phyloP scores from a whole-genome alignment of 495 filamentous ascomycete genomes.

The Durotheca rogersii region DNA sequence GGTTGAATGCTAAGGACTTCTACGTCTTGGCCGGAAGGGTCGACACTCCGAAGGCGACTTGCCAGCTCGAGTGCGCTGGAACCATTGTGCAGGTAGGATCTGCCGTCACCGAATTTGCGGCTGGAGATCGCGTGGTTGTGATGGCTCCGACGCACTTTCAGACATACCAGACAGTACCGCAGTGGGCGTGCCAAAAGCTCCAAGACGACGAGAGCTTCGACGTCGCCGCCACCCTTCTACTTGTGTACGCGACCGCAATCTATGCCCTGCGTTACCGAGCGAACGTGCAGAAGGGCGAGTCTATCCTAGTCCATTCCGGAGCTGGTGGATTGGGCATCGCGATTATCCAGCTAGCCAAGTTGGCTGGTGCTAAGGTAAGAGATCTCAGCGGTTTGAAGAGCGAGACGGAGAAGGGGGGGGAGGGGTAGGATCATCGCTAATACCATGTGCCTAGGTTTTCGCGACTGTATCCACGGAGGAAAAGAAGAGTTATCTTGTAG shows the following conservation, averaged over 20 bases:
- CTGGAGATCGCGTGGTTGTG: slow-evolving; percentile 36
- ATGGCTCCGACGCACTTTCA: slow-evolving; percentile 36
- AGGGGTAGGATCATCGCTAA: no score
- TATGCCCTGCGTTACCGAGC: slow-evolving; percentile 40
- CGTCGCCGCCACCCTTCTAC: slow-evolving; percentile 44
- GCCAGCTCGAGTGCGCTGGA: slow-evolving; percentile 41
- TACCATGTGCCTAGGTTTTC: no score
- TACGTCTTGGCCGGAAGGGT: slow-evolving; percentile 20
- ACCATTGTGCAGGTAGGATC: slow-evolving; percentile 25
- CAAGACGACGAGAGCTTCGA: slow-evolving; percentile 39
- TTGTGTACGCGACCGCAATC: slow-evolving; percentile 50
- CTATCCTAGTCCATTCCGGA: slow-evolving; percentile 58
- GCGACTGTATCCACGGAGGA: no score
- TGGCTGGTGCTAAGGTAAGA: slow-evolving; percentile 50
- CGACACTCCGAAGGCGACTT: slow-evolving; percentile 31
- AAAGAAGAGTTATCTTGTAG: no score
- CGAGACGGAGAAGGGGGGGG: no score
- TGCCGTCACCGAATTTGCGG: slow-evolving; percentile 1
- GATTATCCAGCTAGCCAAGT: slow-evolving; percentile 52
- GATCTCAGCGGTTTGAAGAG: no score
- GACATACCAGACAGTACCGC: slow-evolving; percentile 25
- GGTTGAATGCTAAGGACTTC: slow-evolving; percentile 41
- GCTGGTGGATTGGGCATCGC: slow-evolving; percentile 59
- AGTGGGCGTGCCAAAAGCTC: slow-evolving; percentile 28
- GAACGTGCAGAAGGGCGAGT: slow-evolving; percentile 44